Evolutionary conservation across 2,329 filamentous ascomycete species (phyloP), one percentile per base, ranked within the genome.

Genomic region (Sarocladiaceae sp.): DNA sequence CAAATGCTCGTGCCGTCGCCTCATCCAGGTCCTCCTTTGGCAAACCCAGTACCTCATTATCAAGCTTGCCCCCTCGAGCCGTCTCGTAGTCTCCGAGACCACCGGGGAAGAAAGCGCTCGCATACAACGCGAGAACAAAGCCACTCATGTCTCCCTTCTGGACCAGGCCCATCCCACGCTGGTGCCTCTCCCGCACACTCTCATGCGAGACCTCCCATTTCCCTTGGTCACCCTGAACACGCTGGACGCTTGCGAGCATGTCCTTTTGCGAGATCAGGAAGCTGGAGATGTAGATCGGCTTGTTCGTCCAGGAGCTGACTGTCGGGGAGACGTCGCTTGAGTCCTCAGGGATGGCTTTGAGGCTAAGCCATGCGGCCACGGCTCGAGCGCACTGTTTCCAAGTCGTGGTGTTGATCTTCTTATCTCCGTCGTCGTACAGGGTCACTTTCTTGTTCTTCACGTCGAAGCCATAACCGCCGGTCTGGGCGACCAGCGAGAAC

Each of bases 251-350:
- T 31, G 73, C 72, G 44, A 86, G 69, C 66, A 86, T 85, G 9
- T 86, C 81, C 9, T 69, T 68, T 58, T 86, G 83, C 47, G 61
- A 78, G 48, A 81, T 51, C 10, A 63, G 58, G 62, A 83, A 85
- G 48, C 75, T 80, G 6, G 65, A 68, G 11, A 82, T 51, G 51
- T 70, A 76, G 2, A 82, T 54, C 1, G 53, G 50, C 41, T 69
- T 67, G 57, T 81, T 77, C 3, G 15, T 60, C 51, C 52, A 66
- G 48, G 37, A 63, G 54, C 23, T 77, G 41, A 37, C 40, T 58
- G 72, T 10, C 76, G 57, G 2, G 77, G 20, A 55, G 32, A 33
- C 46, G 48, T 63, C 60, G 5, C 50, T 50, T 45, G 60, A n/a
- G 53, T 50, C 67, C 56, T 49, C 70, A 70, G 52, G 71, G 62